Conservation (phyloP, 495 filamentous ascomycete genomes). For the Alectoria sarmentosa region DNA sequence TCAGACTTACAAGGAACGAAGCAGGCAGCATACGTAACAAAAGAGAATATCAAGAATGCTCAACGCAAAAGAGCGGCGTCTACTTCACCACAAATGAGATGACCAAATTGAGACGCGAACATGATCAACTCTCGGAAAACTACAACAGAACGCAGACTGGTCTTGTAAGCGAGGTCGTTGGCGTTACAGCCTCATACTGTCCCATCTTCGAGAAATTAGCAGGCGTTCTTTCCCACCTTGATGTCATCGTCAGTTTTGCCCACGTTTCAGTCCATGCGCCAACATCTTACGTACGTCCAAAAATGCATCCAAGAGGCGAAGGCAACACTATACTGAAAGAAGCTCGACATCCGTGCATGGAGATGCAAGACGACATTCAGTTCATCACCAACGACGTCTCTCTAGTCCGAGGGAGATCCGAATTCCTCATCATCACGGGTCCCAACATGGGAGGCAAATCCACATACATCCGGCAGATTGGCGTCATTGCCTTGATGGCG, state of each 20-base stretch:
- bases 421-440: constrained; percentile 95
- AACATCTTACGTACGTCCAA: constrained; percentile 82
- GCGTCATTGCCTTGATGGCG: constrained; percentile 95
- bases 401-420: constrained; percentile 70
- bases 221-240: constrained; percentile 83
- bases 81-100: constrained; percentile 92
- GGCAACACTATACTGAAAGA: constrained; percentile 90
- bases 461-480: constrained; percentile 97
- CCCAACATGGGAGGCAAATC: constrained; percentile 99
- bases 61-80: constrained; percentile 97
- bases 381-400: constrained; percentile 98
- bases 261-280: constrained; percentile 93
- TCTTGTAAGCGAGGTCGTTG: constrained; percentile 86
- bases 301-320: constrained; percentile 81
- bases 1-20: constrained; percentile 86
- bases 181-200: constrained; percentile 88
- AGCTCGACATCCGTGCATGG: constrained; percentile 96
- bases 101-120: constrained; percentile 76
- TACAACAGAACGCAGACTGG: constrained; percentile 95
- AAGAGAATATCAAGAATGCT: constrained; percentile 84
- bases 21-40: constrained; percentile 91
- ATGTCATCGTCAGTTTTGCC: constrained; percentile 93
- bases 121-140: constrained; percentile 88
- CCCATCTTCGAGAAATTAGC: constrained; percentile 89
- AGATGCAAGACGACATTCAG: constrained; percentile 96